A percentile compares a stretch with the other conserved stretches of the same genome.
These are phyloP conservation scores for Colletotrichum euphorbiae DNA, from an alignment of 2,329 filamentous ascomycete genomes.

Conservation along the genomic window DNA sequence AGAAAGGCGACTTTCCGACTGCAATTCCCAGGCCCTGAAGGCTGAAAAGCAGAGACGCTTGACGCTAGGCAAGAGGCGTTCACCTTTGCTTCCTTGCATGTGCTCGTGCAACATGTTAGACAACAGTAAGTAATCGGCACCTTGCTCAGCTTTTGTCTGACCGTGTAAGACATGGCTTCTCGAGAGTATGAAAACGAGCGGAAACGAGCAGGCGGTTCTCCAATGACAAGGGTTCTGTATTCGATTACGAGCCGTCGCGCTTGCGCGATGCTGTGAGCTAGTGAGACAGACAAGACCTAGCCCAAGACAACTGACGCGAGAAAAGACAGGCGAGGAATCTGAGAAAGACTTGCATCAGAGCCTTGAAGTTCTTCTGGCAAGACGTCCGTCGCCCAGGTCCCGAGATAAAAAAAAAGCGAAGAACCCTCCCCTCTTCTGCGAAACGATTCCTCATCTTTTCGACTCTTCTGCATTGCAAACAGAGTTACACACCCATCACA, in stretches of 20 bases:
- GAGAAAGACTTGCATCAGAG: not conserved
- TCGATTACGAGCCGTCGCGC: slow-evolving; percentile 35
- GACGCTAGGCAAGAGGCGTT: too few relatives aligned
- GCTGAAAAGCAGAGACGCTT: not conserved
- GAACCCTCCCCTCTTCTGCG: slow-evolving; percentile 32
- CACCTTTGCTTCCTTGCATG: not conserved
- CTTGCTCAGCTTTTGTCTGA: slow-evolving; percentile 8
- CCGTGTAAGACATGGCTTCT: slow-evolving; percentile 28
- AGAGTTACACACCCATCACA: too few relatives aligned
- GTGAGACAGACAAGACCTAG: slow-evolving; percentile 23
- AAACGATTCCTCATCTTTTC: too few relatives aligned
- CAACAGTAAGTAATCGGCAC: not conserved
- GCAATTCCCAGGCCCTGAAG: not conserved
- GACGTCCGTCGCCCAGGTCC: too few relatives aligned
- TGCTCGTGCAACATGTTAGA: slow-evolving; percentile 1
- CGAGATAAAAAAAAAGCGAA: too few relatives aligned
- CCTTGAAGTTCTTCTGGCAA: too few relatives aligned
- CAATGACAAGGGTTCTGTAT: slow-evolving; percentile 22
- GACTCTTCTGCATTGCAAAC: too few relatives aligned
- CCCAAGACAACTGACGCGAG: slow-evolving; percentile 21
- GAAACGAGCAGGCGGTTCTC: not conserved
- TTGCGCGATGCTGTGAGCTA: slow-evolving; percentile 16
- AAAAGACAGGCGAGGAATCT: slow-evolving; percentile 14
- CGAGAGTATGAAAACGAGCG: slow-evolving; percentile 10
- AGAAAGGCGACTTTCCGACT: too few relatives aligned